These are phyloP conservation scores for Achaetomium macrosporum DNA, from an alignment of 2,329 filamentous ascomycete genomes.

Conservation along the genomic window DNA sequence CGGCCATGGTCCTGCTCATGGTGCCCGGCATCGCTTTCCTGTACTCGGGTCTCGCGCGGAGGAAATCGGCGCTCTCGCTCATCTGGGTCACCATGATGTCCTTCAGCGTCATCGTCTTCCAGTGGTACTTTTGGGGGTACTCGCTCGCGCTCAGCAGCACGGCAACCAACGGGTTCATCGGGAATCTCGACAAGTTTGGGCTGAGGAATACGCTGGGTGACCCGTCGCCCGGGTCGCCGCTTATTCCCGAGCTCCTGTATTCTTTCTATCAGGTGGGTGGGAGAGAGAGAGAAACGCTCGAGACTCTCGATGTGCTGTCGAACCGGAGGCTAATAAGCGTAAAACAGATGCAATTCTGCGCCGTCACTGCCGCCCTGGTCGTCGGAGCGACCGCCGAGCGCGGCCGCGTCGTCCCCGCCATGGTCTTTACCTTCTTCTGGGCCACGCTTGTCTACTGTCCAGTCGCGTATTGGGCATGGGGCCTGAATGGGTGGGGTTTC, in stretches of 20 bases:
- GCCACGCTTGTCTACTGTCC: constrained; percentile 97
- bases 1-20: constrained; percentile 95
- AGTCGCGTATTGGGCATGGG: constrained; percentile 95
- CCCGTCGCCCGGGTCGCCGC: constrained; percentile 81
- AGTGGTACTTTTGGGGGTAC: constrained; percentile 99
- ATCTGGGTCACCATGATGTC: constrained; percentile 98
- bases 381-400: constrained; percentile 91
- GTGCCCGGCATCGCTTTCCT: constrained; percentile 94
- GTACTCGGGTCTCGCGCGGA: constrained; percentile 92
- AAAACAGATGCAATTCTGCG: constrained; percentile 88
- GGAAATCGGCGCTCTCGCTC: constrained; percentile 94
- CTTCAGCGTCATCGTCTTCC: constrained; percentile 84
- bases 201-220: constrained; percentile 75
- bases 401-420: constrained; percentile 82
- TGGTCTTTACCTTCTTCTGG: constrained; percentile 97
- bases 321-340: constrained; percentile 3
- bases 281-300: neutral
- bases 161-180: constrained; percentile 84
- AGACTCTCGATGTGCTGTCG: neutral
- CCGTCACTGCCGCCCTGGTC: constrained; percentile 84
- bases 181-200: constrained; percentile 82
- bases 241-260: constrained; percentile 85
- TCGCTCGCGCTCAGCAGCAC: constrained; percentile 83
- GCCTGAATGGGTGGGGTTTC: constrained; percentile 86
- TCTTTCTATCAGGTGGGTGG: constrained; percentile 75